Evolutionary conservation across 2,329 filamentous ascomycete species (phyloP).

Genomic region (Zalaria obscura): DNA sequence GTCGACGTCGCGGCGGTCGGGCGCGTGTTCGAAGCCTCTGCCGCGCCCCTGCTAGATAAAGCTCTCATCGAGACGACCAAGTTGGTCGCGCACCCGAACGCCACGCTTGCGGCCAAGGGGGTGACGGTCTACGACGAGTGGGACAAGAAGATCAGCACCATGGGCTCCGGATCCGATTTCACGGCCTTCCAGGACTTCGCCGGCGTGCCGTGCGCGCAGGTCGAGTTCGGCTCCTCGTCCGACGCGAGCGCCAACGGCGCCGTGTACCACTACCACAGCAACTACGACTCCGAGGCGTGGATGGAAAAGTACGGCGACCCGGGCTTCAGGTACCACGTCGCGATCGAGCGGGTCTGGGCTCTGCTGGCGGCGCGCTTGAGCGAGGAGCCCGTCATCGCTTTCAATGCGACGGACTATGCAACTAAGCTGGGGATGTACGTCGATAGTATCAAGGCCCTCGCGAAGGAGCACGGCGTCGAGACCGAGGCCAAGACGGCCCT

Average conservation of each 20-base stretch:
- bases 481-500: constrained; percentile 26
- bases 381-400: constrained; percentile 26
- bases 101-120: constrained; percentile 11
- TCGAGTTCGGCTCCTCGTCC: constrained; percentile 27
- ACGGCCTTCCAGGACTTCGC: constrained; percentile 17
- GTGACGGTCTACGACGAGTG: constrained; percentile 33
- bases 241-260: constrained; percentile 20
- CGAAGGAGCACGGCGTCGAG: constrained; percentile 23
- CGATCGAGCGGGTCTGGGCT: constrained; percentile 33
- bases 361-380: constrained; percentile 27
- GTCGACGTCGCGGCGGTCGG: constrained; percentile 35
- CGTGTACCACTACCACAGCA: constrained; percentile 33
- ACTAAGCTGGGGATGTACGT: constrained; percentile 23
- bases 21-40: constrained; percentile 45
- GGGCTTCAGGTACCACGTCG: constrained; percentile 33
- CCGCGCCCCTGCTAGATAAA: constrained; percentile 59
- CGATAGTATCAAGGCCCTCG: constrained; percentile 15
- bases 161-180: constrained; percentile 33
- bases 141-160: constrained; percentile 25
- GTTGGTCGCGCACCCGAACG: constrained; percentile 34
- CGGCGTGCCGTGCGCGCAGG: constrained; percentile 19
- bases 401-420: constrained; percentile 29
- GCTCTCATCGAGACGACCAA: constrained; percentile 51
- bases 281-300: constrained; percentile 37
- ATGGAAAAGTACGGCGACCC: constrained; percentile 38